Evolutionary conservation across 371 early-diverging fungal species (phyloP).

Genomic region (Mucor plumbeus): DNA sequence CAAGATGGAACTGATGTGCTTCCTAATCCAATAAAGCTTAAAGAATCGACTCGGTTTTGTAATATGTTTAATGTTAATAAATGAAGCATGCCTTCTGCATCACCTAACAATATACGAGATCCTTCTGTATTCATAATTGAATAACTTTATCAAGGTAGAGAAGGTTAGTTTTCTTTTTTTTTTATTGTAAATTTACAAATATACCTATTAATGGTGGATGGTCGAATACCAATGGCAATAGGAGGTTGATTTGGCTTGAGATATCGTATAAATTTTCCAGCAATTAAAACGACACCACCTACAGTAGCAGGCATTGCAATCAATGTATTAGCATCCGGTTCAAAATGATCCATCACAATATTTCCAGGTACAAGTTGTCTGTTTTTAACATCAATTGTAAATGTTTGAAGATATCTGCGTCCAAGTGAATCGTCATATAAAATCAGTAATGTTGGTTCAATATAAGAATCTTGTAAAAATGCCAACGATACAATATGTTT

Average conservation of each 20-base stretch:
- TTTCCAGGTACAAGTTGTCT: conserved; percentile 54
- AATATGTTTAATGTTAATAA: conserved; percentile 40
- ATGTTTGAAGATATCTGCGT: conserved; percentile 69
- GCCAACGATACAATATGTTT: conserved; percentile 70
- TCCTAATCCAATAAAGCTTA: conserved; percentile 38
- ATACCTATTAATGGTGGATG: conserved; percentile 54
- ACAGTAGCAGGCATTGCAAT: conserved; percentile 63
- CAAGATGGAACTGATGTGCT: conserved; percentile 66
- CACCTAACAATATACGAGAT: conserved; percentile 77
- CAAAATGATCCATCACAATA: conserved; percentile 56
- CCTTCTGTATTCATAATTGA: conserved; percentile 54
- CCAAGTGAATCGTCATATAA: conserved; percentile 77
- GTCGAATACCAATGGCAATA: conserved; percentile 60
- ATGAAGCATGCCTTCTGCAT: conserved; percentile 72
- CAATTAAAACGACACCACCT: conserved; percentile 74
- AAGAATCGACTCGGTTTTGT: conserved; percentile 25
- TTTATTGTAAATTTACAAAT: no score
- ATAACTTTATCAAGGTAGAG: conserved; percentile 38
- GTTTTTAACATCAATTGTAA: conserved; percentile 55
- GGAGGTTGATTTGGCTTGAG: conserved; percentile 51
- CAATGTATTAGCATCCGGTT: conserved; percentile 61
- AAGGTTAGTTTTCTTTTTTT: no score
- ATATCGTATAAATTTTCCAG: conserved; percentile 73
- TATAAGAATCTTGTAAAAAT: conserved; percentile 60
- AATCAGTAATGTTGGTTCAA: conserved; percentile 68